Conservation (phyloP, 2,329 filamentous ascomycete species). For the Annulohypoxylon truncatum region DNA sequence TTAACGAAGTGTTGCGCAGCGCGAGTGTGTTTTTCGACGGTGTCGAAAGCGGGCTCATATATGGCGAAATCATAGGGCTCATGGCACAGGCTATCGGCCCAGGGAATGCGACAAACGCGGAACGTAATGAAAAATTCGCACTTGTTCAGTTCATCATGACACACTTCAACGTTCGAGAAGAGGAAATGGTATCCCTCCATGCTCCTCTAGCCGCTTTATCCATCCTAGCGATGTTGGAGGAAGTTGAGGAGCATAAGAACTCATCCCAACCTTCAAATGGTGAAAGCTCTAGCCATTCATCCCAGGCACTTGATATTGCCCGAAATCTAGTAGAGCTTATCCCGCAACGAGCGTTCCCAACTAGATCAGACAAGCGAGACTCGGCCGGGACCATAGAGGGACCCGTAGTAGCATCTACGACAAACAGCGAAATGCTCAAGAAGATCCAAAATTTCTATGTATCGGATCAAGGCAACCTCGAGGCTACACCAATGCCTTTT, state of each 20-base stretch:
- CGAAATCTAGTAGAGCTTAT: constrained; percentile 71
- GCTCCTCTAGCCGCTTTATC: constrained; percentile 81
- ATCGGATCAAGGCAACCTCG: constrained; percentile 75
- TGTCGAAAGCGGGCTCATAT: constrained; percentile 93
- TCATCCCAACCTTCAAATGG: constrained; percentile 26
- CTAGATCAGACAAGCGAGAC: constrained; percentile 41
- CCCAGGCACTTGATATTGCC: constrained; percentile 60
- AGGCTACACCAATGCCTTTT: constrained; percentile 71
- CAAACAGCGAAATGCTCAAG: constrained; percentile 66
- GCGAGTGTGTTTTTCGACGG: constrained; percentile 98
- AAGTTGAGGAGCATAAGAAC: constrained; percentile 57
- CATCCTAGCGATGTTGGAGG: constrained; percentile 69
- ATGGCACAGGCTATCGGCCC: constrained; percentile 69
- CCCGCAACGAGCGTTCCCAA: constrained; percentile 71
- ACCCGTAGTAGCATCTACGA: constrained; percentile 48
- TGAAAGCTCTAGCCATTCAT: constrained; percentile 42
- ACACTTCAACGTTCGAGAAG: constrained; percentile 93
- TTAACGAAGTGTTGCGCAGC: constrained; percentile 88
- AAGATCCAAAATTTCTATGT: constrained; percentile 75
- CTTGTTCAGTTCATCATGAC: constrained; percentile 84
- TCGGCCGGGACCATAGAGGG: constrained; percentile 44
- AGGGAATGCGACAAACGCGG: constrained; percentile 55
- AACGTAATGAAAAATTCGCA: constrained; percentile 72
- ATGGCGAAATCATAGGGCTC: constrained; percentile 80
- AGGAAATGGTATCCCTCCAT: constrained; percentile 92